Conservation (phyloP, 208 protist genomes). For the Spongospora subterranea region DNA sequence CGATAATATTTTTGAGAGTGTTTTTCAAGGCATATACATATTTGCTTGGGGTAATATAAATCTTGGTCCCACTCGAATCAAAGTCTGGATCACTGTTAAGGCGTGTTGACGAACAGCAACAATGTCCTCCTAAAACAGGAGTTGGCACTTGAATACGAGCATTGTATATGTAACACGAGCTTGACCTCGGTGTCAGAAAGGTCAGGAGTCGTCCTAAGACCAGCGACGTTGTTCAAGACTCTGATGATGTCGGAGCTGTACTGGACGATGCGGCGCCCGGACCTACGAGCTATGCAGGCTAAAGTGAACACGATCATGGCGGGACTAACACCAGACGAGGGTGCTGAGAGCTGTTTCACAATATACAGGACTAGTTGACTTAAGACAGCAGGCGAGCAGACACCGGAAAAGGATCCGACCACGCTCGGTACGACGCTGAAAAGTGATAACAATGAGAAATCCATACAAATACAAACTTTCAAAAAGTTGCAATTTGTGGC, state of each 20-base stretch:
- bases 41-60: not conserved
- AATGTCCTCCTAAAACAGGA: constrained; percentile 19
- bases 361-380: not conserved
- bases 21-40: not conserved
- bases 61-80: not conserved
- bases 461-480: no score
- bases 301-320: constrained; percentile 17
- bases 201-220: not conserved
- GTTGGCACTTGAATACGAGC: no score
- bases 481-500: no score
- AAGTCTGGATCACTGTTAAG: not conserved
- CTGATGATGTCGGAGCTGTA: not conserved
- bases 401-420: not conserved
- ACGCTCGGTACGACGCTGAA: constrained; percentile 3
- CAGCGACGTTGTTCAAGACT: not conserved
- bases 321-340: not conserved
- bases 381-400: not conserved
- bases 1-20: no score
- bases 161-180: no score
- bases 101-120: constrained; percentile 34
- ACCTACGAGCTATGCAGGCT: not conserved
- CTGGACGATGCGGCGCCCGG: not conserved
- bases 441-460: not conserved
- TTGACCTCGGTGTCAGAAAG: not conserved
- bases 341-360: not conserved